Evolutionary conservation across 2,329 filamentous ascomycete genomes (phyloP).

Genomic region (Neonectria hederae): DNA sequence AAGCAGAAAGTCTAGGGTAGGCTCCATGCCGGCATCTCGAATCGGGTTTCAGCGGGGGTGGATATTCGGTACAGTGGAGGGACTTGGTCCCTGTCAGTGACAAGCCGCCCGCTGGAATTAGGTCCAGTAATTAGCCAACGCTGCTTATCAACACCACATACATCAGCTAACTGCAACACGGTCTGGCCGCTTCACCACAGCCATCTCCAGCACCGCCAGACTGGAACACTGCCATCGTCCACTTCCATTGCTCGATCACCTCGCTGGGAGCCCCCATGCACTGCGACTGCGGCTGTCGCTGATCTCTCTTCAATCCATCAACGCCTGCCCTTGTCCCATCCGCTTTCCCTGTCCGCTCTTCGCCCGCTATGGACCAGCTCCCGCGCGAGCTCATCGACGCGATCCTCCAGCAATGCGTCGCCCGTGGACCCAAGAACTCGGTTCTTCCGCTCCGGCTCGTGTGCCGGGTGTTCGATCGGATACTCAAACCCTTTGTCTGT

Average conservation of each 20-base stretch:
- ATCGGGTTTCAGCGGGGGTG: constrained; percentile 13
- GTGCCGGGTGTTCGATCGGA: constrained; percentile 58
- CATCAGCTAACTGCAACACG: not conserved
- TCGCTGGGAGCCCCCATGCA: constrained; percentile 20
- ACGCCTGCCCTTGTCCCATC: constrained; percentile 2
- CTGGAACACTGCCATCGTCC: not conserved
- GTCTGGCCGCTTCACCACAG: not conserved
- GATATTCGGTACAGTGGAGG: constrained; percentile 13
- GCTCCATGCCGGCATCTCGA: not conserved
- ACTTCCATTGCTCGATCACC: constrained; percentile 8
- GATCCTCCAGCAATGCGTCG: constrained; percentile 56
- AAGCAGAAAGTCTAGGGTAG: constrained; percentile 4
- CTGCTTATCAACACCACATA: constrained; percentile 24
- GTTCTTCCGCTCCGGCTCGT: constrained; percentile 58
- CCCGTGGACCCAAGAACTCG: constrained; percentile 54
- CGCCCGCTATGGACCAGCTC: constrained; percentile 54
- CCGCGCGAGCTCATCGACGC: constrained; percentile 59
- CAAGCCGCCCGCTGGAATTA: constrained; percentile 9
- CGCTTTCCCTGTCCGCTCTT: no score
- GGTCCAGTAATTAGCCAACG: constrained; percentile 10
- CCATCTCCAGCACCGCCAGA: not conserved
- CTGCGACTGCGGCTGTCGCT: constrained; percentile 17
- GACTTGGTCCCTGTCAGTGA: constrained; percentile 5
- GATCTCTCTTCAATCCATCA: constrained; percentile 15
- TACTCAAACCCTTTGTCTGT: constrained; percentile 57